These are phyloP conservation scores for Cytospora leucostoma DNA, from an alignment of 2,329 filamentous ascomycete genomes.

Conservation along the genomic window DNA sequence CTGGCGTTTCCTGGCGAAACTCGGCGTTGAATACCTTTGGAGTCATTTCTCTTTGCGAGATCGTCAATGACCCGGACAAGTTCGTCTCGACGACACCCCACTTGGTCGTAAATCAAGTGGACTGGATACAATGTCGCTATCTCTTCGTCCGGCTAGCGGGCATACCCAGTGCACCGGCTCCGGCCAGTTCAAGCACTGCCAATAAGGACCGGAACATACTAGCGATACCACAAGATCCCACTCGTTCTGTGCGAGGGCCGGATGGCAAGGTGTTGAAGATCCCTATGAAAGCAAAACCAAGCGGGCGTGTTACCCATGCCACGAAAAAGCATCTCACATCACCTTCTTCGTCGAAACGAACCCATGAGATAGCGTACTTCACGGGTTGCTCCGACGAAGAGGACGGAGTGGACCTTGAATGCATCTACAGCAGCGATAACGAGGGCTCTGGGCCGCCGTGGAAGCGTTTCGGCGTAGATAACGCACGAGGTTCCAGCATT, in stretches of 20 bases:
- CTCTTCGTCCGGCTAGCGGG: slow-evolving; percentile 56
- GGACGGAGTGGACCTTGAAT: slow-evolving; percentile 40
- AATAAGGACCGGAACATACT: neutral
- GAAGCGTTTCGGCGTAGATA: slow-evolving; percentile 8
- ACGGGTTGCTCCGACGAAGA: slow-evolving; percentile 48
- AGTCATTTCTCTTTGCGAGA: slow-evolving; percentile 78
- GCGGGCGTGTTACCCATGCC: slow-evolving; percentile 20
- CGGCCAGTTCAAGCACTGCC: neutral
- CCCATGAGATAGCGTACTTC: slow-evolving; percentile 32
- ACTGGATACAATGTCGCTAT: slow-evolving; percentile 91
- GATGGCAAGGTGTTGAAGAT: slow-evolving; percentile 31
- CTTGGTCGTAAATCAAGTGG: slow-evolving; percentile 71
- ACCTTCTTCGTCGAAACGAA: slow-evolving; percentile 17
- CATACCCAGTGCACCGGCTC: slow-evolving; percentile 9
- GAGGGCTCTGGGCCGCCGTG: slow-evolving; percentile 22
- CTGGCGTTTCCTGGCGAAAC: slow-evolving; percentile 58
- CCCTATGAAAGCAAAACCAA: slow-evolving; percentile 39
- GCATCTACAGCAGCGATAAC: slow-evolving; percentile 36
- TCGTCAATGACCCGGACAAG: slow-evolving; percentile 70
- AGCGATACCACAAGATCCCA: slow-evolving; percentile 28
- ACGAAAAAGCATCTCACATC: neutral
- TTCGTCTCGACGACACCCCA: slow-evolving; percentile 60
- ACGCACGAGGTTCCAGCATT: slow-evolving; percentile 24
- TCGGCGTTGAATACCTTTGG: slow-evolving; percentile 61
- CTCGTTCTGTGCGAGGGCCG: slow-evolving; percentile 27